phyloP scores from a whole-genome alignment of 257 asterid genomes.

The Ophiorrhiza pumila region DNA sequence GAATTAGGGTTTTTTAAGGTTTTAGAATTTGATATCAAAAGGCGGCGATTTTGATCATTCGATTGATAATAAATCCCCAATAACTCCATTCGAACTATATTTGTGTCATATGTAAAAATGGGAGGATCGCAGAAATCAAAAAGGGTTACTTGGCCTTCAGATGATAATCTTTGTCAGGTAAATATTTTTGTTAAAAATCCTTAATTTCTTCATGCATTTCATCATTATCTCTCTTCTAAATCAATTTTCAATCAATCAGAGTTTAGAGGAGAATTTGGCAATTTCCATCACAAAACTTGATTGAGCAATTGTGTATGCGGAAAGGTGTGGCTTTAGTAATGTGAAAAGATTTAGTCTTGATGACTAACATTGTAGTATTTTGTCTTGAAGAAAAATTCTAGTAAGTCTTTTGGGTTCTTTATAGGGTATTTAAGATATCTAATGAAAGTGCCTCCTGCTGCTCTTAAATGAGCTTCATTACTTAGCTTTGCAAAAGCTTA shows the following conservation, averaged over 20 bases:
- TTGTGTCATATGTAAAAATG: constrained; percentile 50
- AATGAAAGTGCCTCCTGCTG: neutral
- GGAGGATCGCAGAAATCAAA: constrained; percentile 85
- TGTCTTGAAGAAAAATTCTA: too few relatives aligned
- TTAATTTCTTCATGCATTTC: constrained; percentile 13
- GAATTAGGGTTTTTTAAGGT: constrained; percentile 10
- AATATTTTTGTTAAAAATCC: constrained; percentile 24
- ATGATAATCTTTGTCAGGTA: constrained; percentile 97
- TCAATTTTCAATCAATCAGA: neutral
- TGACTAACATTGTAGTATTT: neutral
- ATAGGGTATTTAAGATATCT: neutral
- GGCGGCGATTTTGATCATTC: constrained; percentile 14
- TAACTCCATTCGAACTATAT: constrained; percentile 31
- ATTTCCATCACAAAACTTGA: neutral
- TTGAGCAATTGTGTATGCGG: neutral
- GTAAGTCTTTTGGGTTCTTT: neutral
- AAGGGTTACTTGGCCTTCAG: constrained; percentile 89
- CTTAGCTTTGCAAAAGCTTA: neutral
- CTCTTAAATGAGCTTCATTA: neutral
- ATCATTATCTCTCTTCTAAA: neutral
- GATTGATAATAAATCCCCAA: constrained; percentile 19
- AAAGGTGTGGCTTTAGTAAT: neutral
- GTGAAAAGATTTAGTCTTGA: neutral
- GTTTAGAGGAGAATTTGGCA: neutral
- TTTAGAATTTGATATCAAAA: constrained; percentile 15